phyloP scores from a whole-genome alignment of 176 grass and related monocot genomes.

The Cocos nucifera region DNA sequence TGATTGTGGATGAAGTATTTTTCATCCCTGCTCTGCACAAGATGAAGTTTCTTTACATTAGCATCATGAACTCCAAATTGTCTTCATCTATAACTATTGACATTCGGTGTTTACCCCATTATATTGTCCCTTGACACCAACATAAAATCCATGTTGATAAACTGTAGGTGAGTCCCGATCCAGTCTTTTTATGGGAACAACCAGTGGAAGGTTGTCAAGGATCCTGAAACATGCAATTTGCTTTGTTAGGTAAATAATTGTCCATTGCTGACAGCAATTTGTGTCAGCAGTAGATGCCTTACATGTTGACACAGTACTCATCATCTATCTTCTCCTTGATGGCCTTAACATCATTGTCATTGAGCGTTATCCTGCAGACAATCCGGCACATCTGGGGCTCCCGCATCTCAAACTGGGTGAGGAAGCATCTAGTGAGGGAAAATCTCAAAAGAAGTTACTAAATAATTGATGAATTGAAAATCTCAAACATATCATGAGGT shows the following conservation, averaged over 20 bases:
- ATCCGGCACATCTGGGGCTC: constrained; percentile 78
- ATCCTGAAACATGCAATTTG: constrained; percentile 42
- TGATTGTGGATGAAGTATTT: constrained; percentile 87
- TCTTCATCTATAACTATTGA: too few relatives aligned
- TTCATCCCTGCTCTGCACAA: constrained; percentile 68
- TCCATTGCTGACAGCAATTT: neutral
- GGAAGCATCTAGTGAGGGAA: too few relatives aligned
- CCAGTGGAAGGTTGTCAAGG: constrained; percentile 80
- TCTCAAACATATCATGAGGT: neutral
- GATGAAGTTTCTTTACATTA: neutral
- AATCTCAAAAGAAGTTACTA: constrained; percentile 9
- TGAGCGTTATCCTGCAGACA: constrained; percentile 60
- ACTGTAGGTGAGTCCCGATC: constrained; percentile 59
- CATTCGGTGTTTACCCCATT: constrained; percentile 34
- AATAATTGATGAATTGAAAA: constrained; percentile 16
- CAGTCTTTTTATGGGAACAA: constrained; percentile 74
- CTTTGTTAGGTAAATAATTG: constrained; percentile 6
- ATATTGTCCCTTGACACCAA: constrained; percentile 79
- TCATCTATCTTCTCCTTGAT: constrained; percentile 91
- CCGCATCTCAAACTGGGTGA: constrained; percentile 66
- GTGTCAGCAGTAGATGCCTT: constrained; percentile 1
- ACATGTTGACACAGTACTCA: constrained; percentile 88
- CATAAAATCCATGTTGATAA: constrained; percentile 85
- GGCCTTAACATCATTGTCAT: constrained; percentile 60
- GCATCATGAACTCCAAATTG: constrained; percentile 14